phyloP scores from a whole-genome alignment of 768 basidiomycete species.

The Auricularia sp. region DNA sequence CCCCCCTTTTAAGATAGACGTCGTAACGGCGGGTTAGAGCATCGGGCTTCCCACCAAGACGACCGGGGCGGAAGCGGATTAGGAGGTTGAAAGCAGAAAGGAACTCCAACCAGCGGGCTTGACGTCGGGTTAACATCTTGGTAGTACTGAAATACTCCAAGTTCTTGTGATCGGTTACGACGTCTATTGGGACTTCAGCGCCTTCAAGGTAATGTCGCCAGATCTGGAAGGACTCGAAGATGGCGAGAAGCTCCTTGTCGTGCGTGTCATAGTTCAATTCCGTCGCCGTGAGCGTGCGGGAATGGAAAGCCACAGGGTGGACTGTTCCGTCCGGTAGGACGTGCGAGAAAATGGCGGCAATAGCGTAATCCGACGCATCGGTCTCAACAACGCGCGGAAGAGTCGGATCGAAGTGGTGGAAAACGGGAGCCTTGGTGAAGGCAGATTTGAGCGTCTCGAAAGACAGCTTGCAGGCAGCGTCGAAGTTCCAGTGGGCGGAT shows the following conservation, averaged over 20 bases:
- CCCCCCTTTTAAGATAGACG: slow-evolving; percentile 16
- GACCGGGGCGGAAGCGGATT: slow-evolving; percentile 22
- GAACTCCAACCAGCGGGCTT: slow-evolving; percentile 27
- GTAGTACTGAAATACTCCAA: slow-evolving; percentile 18
- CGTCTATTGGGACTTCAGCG: slow-evolving; percentile 9
- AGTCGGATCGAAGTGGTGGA: slow-evolving; percentile 24
- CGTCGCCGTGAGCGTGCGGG: slow-evolving; percentile 19
- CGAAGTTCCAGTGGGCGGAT: slow-evolving; percentile 15
- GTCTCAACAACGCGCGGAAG: slow-evolving; percentile 13
- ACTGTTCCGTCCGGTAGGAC: slow-evolving; percentile 14
- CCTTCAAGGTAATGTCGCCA: slow-evolving; percentile 17
- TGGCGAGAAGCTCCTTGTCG: slow-evolving; percentile 41
- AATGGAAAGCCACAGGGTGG: slow-evolving; percentile 32
- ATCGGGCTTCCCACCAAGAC: slow-evolving; percentile 13
- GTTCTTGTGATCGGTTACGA: slow-evolving; percentile 19
- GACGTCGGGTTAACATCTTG: slow-evolving; percentile 18
- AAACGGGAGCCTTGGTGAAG: slow-evolving; percentile 24
- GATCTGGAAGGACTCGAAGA: slow-evolving; percentile 23
- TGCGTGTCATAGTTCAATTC: slow-evolving; percentile 42
- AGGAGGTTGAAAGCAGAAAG: slow-evolving; percentile 29
- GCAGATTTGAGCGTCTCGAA: slow-evolving; percentile 22
- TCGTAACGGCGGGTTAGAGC: slow-evolving; percentile 17
- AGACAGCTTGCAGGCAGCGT: slow-evolving; percentile 6
- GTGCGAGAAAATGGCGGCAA: slow-evolving; percentile 15
- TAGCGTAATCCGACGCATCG: slow-evolving; percentile 25